Base-by-base conservation (phyloP, 192 early-diverging fungal genomes). In the Rhizophagus sp. region DNA sequence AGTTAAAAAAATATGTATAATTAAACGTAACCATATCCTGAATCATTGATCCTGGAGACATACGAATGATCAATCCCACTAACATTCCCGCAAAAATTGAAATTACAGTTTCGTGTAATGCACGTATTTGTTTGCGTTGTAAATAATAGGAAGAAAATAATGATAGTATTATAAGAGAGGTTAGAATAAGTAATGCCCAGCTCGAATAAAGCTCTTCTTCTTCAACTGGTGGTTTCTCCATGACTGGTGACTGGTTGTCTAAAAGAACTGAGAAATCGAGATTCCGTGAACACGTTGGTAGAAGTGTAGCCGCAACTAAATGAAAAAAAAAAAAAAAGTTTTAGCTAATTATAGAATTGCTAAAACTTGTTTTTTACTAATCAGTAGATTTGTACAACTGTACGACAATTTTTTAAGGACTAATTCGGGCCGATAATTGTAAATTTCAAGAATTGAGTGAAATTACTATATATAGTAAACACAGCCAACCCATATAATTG, bases 61-160 rank as follows among this genome's bases (percentile, higher is more conserved):
- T 52, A 24, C 91, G 87, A 67, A 94, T 89, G 10, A 90, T 80
- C 47, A 94, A 81, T 1, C 92, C 92, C 33, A 94, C 91, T 78
- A 92, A 57, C 89, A 93, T 91, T 17, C 92, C 92, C 89, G 97
- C 93, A 77, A 97, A 88, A 71, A 98, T 94, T n/a, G 96, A 96
- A 39, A 97, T 91, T 52, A 98, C 96, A 4, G 96, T 97, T 77
- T 99, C 97, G 84, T 99, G 97, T 81, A 98, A 91, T 22, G 93
- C 92, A 47, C 94, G 92, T 78, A 99, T 96, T 79, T 91, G 87
- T 83, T 92, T 90, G 24, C 92, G 86, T 86, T 97, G 94, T 36
- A 99, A 88, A 76, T 93, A 93, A 87, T 99, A 98, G 70, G 94
- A 94, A 0, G 93, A 94, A 81, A 94, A 90, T 69, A 99, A 89